A percentile compares a stretch with the other conserved stretches of the same genome.
phyloP scores from a whole-genome alignment of 2,329 filamentous ascomycete species.

The Paraphoma sp. region DNA sequence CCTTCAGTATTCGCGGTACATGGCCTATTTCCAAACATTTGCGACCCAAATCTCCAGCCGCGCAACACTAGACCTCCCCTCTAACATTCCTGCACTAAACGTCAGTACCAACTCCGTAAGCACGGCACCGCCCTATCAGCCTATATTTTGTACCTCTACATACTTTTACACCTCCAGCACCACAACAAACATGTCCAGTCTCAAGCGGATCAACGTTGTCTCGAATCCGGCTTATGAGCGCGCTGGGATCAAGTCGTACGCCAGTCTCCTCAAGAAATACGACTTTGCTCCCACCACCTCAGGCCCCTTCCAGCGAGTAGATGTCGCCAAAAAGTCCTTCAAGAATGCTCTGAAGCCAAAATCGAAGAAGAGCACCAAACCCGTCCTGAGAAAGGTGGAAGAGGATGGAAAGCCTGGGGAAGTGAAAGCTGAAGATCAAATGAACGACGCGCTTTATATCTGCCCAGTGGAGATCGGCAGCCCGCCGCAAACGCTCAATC shows the following conservation, averaged over 20 bases:
- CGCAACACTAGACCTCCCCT: too few relatives aligned
- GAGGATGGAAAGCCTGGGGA: slow-evolving; percentile 12
- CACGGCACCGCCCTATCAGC: too few relatives aligned
- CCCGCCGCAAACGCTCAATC: slow-evolving; percentile 60
- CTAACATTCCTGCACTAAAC: too few relatives aligned
- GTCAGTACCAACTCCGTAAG: too few relatives aligned
- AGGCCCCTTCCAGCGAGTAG: slow-evolving; percentile 23
- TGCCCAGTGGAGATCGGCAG: slow-evolving; percentile 67
- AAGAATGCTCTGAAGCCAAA: slow-evolving; percentile 28
- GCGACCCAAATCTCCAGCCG: too few relatives aligned
- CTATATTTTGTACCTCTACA: neutral
- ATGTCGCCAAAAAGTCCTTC: slow-evolving; percentile 20
- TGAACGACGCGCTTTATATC: slow-evolving; percentile 46
- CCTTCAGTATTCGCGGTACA: too few relatives aligned
- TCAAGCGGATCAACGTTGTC: neutral
- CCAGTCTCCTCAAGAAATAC: neutral
- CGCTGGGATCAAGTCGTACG: neutral
- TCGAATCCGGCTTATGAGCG: neutral
- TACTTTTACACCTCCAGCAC: neutral
- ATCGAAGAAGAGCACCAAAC: slow-evolving; percentile 1
- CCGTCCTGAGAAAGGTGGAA: slow-evolving; percentile 6
- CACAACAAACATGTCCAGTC: neutral
- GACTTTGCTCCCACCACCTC: slow-evolving; percentile 10
- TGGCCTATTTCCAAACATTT: too few relatives aligned
- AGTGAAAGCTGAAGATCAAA: slow-evolving; percentile 26